Conservation (phyloP, 257 asterid species). For the Przewalskia tangutica region DNA sequence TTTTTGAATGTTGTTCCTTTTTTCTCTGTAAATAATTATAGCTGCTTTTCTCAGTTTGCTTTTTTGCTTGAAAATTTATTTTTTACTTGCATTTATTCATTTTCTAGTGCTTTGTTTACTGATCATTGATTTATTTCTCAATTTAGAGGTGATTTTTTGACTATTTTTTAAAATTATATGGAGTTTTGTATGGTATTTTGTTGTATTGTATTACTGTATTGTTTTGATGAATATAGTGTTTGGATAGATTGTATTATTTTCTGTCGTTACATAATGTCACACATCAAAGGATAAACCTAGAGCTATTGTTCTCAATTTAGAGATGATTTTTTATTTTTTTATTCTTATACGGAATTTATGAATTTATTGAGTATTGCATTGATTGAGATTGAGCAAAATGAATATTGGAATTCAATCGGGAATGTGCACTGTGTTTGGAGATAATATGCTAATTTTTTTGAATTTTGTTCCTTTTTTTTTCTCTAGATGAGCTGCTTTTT, state of each 20-base stretch:
- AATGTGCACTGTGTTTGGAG: too few relatives aligned
- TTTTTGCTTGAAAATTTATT: neutral
- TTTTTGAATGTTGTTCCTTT: neutral
- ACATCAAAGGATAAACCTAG: neutral
- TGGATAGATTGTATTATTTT: too few relatives aligned
- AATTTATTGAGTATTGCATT: too few relatives aligned
- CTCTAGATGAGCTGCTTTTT: neutral
- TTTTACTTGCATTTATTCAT: neutral
- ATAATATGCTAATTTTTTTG: too few relatives aligned
- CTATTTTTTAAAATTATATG: too few relatives aligned
- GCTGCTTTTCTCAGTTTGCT: neutral
- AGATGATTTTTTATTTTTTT: too few relatives aligned
- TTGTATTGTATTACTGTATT: too few relatives aligned
- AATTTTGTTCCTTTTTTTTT: neutral
- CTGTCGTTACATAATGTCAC: too few relatives aligned
- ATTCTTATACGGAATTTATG: too few relatives aligned
- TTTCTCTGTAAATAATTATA: neutral
- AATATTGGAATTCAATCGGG: neutral
- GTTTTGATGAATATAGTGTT: too few relatives aligned
- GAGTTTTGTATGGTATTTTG: neutral
- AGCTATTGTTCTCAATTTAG: conserved; percentile 82
- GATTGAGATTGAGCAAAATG: neutral
- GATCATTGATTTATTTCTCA: neutral
- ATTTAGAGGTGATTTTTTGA: too few relatives aligned
- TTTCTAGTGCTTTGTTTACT: neutral